phyloP scores from a whole-genome alignment of 139 green algal genomes.

The Haematococcus sp. region DNA sequence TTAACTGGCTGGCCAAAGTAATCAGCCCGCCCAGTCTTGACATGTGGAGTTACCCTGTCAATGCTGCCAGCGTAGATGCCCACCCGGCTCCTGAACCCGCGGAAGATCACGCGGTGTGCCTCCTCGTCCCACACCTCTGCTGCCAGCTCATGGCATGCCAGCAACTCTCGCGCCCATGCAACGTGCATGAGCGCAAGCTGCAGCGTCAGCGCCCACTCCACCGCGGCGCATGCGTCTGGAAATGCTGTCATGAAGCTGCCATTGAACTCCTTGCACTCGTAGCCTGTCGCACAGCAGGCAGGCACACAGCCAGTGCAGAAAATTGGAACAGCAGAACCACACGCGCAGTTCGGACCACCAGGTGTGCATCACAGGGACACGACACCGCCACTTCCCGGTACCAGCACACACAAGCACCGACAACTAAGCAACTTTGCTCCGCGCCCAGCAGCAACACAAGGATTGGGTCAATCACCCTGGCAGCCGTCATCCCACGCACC shows the following conservation, averaged over 20 bases:
- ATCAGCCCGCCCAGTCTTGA: constrained; percentile 47
- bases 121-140: constrained; percentile 24
- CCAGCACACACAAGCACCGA: constrained; percentile 8
- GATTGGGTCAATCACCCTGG: too few relatives aligned
- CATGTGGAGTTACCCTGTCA: constrained; percentile 47
- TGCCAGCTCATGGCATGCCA: constrained; percentile 15
- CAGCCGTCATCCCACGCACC: too few relatives aligned
- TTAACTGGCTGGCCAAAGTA: constrained; percentile 58
- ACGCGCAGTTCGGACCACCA: too few relatives aligned
- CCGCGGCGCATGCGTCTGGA: constrained; percentile 6
- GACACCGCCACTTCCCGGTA: too few relatives aligned
- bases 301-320: too few relatives aligned
- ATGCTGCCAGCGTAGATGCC: constrained; percentile 50
- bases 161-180: constrained; percentile 26
- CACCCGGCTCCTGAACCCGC: constrained; percentile 35
- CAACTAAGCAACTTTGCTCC: neutral
- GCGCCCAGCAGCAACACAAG: too few relatives aligned
- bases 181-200: constrained; percentile 47
- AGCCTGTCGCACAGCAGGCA: constrained; percentile 22
- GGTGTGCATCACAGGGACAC: too few relatives aligned
- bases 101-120: constrained; percentile 20
- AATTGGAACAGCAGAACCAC: too few relatives aligned
- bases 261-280: constrained; percentile 59
- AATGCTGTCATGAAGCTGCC: constrained; percentile 48
- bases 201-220: constrained; percentile 48